Evolutionary conservation across 352 stramenopile genomes (phyloP), one percentile per base, ranked within the genome.

Genomic region (Globisporangium irregulare): DNA sequence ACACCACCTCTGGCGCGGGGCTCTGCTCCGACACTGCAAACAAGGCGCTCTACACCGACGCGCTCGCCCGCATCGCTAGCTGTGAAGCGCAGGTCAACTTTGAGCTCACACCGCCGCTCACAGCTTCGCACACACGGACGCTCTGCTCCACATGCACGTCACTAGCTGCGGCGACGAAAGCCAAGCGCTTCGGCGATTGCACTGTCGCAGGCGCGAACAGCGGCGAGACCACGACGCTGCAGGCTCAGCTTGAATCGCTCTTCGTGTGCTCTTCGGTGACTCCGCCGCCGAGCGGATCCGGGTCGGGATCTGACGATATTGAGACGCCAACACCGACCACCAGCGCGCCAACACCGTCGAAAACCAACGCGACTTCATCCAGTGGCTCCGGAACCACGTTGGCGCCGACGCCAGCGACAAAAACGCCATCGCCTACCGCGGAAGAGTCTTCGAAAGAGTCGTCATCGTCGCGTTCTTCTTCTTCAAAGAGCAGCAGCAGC

Each of bases 31-130:
- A 57, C 60, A 25, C 46, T 25, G 41, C 25, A 25, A 57, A 66
- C 60, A 43, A 66, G 48, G 60, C 46, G 25, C 25, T 66, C 12
- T 56, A 56, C 48, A 27, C 43, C 27, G 50, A 25, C 46, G 60
- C 60, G 27, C 43, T 46, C 22, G 25, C 24, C 25, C 18, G 36
- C 14, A 38, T 66, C 43, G 60, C 43, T 1, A 29, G 15, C 27
- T 66, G 60, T 10, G 14, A 48, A 15, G 38, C 14, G 38, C 38
- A 20, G 38, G 38, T 48, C 38, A 48, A 48, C 14, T 48, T 48
- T 20, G 38, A 48, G 38, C 38, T 48, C 38, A 48, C 38, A 3
- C 38, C 38, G 4, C 38, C 38, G 38, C 38, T 48, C 38, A n/a
- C 38, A 48, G 38, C 38, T 2, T 6, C 38, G 12, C 38, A 3